These are phyloP conservation scores for Arabidopsis hybrid DNA, from an alignment of 441 rosid genomes.

Conservation along the genomic window DNA sequence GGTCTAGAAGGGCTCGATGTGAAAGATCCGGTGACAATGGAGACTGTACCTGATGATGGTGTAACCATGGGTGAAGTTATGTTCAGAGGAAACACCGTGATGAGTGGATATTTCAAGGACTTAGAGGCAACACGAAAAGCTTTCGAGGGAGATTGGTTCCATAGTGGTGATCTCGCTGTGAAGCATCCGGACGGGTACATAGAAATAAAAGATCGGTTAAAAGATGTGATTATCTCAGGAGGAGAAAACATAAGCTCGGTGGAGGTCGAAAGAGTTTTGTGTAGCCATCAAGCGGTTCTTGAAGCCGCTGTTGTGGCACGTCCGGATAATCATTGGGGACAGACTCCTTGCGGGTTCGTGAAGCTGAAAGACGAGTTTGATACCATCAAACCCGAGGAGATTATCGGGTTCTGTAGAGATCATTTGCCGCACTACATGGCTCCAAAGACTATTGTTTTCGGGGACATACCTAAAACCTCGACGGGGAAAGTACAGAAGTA, in stretches of 20 bases:
- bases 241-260: slow-evolving; percentile 78
- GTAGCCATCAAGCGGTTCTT: slow-evolving; percentile 59
- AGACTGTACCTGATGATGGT: slow-evolving; percentile 61
- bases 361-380: slow-evolving; percentile 62
- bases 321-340: slow-evolving; percentile 83
- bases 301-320: slow-evolving; percentile 74
- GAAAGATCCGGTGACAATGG: slow-evolving; percentile 62
- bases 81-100: slow-evolving; percentile 78
- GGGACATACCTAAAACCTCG: slow-evolving; percentile 76
- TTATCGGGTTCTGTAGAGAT: slow-evolving; percentile 63
- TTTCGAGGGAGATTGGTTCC: slow-evolving; percentile 70
- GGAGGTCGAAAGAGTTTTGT: slow-evolving; percentile 67
- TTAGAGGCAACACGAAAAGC: slow-evolving; percentile 61
- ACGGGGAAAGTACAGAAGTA: slow-evolving; percentile 81
- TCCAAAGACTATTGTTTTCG: slow-evolving; percentile 66
- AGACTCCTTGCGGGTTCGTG: slow-evolving; percentile 81
- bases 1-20: slow-evolving; percentile 66
- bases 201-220: slow-evolving; percentile 64
- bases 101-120: slow-evolving; percentile 72
- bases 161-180: slow-evolving; percentile 71
- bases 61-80: slow-evolving; percentile 70
- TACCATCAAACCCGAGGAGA: slow-evolving; percentile 47
- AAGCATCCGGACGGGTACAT: slow-evolving; percentile 70
- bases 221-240: slow-evolving; percentile 73
- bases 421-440: slow-evolving; percentile 80